Percentiles rank a stretch among this genome's conserved stretches.
Evolutionary conservation across 139 green algal species (phyloP).

Genomic region (Tetradesmus obliquus): DNA sequence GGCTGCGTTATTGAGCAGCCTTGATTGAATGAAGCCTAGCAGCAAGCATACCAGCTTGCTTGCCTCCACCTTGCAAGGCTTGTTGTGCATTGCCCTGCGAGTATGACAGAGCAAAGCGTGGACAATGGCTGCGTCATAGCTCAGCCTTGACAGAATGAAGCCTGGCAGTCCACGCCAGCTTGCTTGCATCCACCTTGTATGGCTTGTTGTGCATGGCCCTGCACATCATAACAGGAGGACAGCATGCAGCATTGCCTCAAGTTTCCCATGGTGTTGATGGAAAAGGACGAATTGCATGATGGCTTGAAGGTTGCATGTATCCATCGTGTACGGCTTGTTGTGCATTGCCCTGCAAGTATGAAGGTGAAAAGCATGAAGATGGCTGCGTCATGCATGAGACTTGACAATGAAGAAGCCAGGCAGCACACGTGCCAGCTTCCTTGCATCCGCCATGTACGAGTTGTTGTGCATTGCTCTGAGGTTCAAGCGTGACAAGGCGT

Average conservation of each 20-base stretch:
- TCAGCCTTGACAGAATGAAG: background rate
- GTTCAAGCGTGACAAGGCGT: too few species aligned
- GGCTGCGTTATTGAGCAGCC: background rate
- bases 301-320: constrained; percentile 31
- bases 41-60: background rate
- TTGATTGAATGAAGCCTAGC: background rate
- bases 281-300: too few species aligned
- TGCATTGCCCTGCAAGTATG: constrained; percentile 24
- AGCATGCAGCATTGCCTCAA: too few species aligned
- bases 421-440: background rate
- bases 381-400: background rate
- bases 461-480: constrained; percentile 41
- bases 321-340: constrained; percentile 40
- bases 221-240: background rate
- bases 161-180: background rate
- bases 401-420: background rate
- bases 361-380: background rate
- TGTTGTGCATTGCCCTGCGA: constrained; percentile 38
- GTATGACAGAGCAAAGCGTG: too few species aligned
- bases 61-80: constrained; percentile 31
- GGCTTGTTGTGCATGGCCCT: constrained; percentile 43
- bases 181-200: constrained; percentile 19
- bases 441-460: constrained; percentile 14
- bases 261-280: too few species aligned
- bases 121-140: too few species aligned